phyloP scores from a whole-genome alignment of 208 protist genomes.

The Novymonas esmeraldas region DNA sequence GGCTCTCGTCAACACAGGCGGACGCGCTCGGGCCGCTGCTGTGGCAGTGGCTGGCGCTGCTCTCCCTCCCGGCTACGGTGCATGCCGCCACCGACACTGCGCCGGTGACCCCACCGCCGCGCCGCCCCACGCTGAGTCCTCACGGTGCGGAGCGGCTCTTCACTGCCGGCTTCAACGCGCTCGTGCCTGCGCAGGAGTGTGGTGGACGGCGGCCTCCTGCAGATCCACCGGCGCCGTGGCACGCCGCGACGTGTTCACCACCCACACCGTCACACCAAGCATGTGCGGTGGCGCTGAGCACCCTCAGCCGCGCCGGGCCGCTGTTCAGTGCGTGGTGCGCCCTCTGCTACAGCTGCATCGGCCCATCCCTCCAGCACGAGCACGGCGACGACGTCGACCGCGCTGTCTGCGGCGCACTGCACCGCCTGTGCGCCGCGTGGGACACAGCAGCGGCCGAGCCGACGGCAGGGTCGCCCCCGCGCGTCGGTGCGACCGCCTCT shows the following conservation, averaged over 20 bases:
- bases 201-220: slow-evolving; percentile 3
- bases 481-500: background rate
- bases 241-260: background rate
- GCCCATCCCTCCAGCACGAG: slow-evolving; percentile 3
- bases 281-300: slow-evolving; percentile 1
- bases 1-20: slow-evolving; percentile 7
- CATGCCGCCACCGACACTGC: background rate
- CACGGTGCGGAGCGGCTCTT: slow-evolving; percentile 27
- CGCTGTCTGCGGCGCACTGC: background rate
- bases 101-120: too few species aligned
- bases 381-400: too few species aligned
- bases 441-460: slow-evolving; percentile 5
- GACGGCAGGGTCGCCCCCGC: background rate
- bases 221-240: slow-evolving; percentile 19
- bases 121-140: background rate
- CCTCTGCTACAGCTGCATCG: slow-evolving; percentile 18
- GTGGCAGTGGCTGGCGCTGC: slow-evolving; percentile 32
- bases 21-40: slow-evolving; percentile 14
- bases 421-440: slow-evolving; percentile 14
- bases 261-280: background rate
- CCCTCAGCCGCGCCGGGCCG: slow-evolving; percentile 14
- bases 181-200: slow-evolving; percentile 1
- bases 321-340: slow-evolving; percentile 37
- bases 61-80: background rate
- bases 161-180: slow-evolving; percentile 4